Base-by-base conservation (phyloP, 1,284 basidiomycete genomes). In the Anthracocystis panici-leucophaei region DNA sequence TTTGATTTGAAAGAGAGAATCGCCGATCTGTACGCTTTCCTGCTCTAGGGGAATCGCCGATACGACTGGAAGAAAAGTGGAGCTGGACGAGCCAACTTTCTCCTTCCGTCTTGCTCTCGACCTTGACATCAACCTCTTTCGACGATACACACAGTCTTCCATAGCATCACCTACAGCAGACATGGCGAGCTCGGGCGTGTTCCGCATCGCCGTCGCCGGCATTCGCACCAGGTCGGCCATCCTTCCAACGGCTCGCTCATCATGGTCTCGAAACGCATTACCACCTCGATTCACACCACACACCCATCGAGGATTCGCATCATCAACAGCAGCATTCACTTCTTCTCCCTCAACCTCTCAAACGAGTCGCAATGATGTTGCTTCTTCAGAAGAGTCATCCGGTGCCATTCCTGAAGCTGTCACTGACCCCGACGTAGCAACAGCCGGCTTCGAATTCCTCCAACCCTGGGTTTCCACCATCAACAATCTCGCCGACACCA, bases 371-470 rank as follows among this genome's bases (percentile, higher is more conserved):
- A 49, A 49, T 7, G 20, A 53, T 20, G 8, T 33, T 3, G n/a
- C 25, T 6, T 20, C 41, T 3, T 21, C 42, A 31, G 20, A 38
- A 21, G 51, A 51, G 3, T 10, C 55, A 11, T n/a, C 59, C 8
- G 50, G 35, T 38, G 44, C 57, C 21, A 31, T 57, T 4, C 48
- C 59, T 5, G 57, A 64, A 46, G 23, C 57, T 9, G 49, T 45
- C 10, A 38, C 61, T 8, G 58, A 64, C 1, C 18, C 33, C 20
- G 56, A 63, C 18, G 53, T 57, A 2, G 55, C 59, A 8, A 42
- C 54, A n/a, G 72, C 57, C 8, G 74, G 74, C 29, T 72, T 76
- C 60, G 65, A 73, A 10, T 69, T 77, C 23, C 70, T 77, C 21
- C 45, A 77, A 31, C 75, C 75, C 11, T 77, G 59, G 62, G 70